Evolutionary conservation across 2,329 filamentous ascomycete genomes (phyloP).

Genomic region (Hymenoscyphus occultus): DNA sequence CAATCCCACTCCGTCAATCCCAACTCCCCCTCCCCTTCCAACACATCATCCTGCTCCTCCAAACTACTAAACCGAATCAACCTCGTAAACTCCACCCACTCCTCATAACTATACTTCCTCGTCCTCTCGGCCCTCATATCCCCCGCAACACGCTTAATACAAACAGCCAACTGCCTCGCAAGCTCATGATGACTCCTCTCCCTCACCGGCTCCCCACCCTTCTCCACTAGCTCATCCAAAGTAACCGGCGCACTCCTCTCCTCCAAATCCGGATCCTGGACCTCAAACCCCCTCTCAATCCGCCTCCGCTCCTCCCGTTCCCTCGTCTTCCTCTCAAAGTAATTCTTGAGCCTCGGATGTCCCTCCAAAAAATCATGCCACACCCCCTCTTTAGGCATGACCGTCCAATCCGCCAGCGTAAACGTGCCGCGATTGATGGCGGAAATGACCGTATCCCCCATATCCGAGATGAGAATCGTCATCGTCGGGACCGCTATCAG

Average conservation of each 20-base stretch:
- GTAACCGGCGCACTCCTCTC: slow-evolving; percentile 7
- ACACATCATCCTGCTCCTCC: slow-evolving; percentile 45
- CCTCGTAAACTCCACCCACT: slow-evolving; percentile 65
- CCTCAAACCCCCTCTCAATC: slow-evolving; percentile 36
- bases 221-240: slow-evolving; percentile 43
- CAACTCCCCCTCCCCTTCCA: slow-evolving; percentile 51
- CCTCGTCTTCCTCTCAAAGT: slow-evolving; percentile 40
- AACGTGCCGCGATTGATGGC: slow-evolving; percentile 62
- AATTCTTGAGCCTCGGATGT: slow-evolving; percentile 43
- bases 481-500: slow-evolving; percentile 67
- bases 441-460: slow-evolving; percentile 62
- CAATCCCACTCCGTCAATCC: slow-evolving; percentile 68
- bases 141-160: slow-evolving; percentile 53
- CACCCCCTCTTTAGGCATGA: slow-evolving; percentile 59
- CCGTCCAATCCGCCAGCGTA: slow-evolving; percentile 60
- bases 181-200: slow-evolving; percentile 46
- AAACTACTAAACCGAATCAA: slow-evolving; percentile 56
- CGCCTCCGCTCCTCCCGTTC: slow-evolving; percentile 44
- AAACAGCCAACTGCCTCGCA: slow-evolving; percentile 52
- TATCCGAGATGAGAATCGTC: slow-evolving; percentile 63
- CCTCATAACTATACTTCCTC: slow-evolving; percentile 61
- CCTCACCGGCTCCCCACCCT: slow-evolving; percentile 26
- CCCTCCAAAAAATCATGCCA: slow-evolving; percentile 49
- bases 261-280: slow-evolving; percentile 37
- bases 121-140: slow-evolving; percentile 47